A percentile compares a stretch with the other conserved stretches of the same genome.
Conservation (phyloP, 495 filamentous ascomycete species). For the Cercophora sp. region DNA sequence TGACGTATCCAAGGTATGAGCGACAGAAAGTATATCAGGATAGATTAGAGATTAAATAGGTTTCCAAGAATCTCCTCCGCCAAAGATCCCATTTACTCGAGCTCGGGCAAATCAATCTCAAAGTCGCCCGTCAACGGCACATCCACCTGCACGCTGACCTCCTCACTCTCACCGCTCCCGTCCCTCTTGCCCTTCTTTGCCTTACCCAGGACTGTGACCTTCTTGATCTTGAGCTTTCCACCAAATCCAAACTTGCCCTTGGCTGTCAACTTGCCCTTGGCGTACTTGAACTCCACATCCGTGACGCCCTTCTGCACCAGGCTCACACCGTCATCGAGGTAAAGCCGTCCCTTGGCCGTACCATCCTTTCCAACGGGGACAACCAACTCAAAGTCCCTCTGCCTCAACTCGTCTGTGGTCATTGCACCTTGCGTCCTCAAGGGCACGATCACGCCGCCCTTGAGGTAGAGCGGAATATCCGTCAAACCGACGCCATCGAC, state of each 20-base stretch:
- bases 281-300: conserved; percentile 52
- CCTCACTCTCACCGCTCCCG: neutral
- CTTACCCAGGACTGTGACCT: conserved; percentile 48
- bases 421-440: conserved; percentile 53
- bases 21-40: no score
- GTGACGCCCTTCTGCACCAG: conserved; percentile 43
- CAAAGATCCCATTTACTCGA: neutral
- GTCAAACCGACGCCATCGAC: conserved; percentile 53
- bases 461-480: conserved; percentile 70
- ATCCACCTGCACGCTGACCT: neutral
- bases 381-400: conserved; percentile 64
- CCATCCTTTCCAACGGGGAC: conserved; percentile 54
- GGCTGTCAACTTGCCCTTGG: conserved; percentile 44
- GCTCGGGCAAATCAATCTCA: conserved; percentile 1
- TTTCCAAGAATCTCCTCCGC: no score
- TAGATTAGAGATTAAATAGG: no score
- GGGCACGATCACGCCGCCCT: conserved; percentile 66
- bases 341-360: conserved; percentile 42
- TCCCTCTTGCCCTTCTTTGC: conserved; percentile 11
- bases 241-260: conserved; percentile 53
- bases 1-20: no score
- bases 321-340: conserved; percentile 60
- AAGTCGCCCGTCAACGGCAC: neutral
- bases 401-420: conserved; percentile 65
- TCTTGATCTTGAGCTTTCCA: conserved; percentile 47